phyloP scores from a whole-genome alignment of 345 rosid species.

The Ricinus communis region DNA sequence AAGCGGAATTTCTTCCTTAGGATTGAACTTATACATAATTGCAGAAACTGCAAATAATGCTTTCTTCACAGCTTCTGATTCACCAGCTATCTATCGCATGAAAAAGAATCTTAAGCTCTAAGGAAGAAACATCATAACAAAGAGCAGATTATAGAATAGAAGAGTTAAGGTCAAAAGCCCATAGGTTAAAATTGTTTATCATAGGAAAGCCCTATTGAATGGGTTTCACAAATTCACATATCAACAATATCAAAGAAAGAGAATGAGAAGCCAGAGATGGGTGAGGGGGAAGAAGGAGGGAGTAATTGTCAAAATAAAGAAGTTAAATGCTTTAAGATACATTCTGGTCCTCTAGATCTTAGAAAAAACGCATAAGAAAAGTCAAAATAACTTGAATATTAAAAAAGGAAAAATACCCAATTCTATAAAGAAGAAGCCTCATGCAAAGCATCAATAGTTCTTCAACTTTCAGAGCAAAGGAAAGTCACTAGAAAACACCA shows the following conservation, averaged over 20 bases:
- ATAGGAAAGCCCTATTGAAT: background rate
- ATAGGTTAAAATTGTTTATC: background rate
- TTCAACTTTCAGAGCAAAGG: background rate
- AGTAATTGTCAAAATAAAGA: too few relatives aligned
- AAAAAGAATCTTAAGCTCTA: conserved; percentile 1
- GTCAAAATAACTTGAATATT: too few relatives aligned
- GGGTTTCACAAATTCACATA: background rate
- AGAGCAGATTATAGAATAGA: background rate
- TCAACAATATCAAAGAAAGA: background rate
- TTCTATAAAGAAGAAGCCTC: background rate
- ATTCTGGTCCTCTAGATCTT: too few relatives aligned
- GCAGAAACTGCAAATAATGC: conserved; percentile 84
- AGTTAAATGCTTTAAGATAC: too few relatives aligned
- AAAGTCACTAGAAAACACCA: background rate
- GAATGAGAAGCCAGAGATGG: background rate
- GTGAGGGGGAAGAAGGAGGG: too few relatives aligned
- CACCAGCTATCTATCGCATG: conserved; percentile 65
- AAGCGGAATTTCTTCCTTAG: conserved; percentile 85
- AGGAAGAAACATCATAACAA: conserved; percentile 4
- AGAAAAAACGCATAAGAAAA: too few relatives aligned
- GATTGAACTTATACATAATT: conserved; percentile 80
- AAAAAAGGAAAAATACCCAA: background rate
- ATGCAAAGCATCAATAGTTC: background rate
- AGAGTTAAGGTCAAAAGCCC: background rate
- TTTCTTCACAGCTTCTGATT: conserved; percentile 70